Evolutionary conservation across 106 monocot species (phyloP).

Genomic region (Dendrobium chrysotoxum): DNA sequence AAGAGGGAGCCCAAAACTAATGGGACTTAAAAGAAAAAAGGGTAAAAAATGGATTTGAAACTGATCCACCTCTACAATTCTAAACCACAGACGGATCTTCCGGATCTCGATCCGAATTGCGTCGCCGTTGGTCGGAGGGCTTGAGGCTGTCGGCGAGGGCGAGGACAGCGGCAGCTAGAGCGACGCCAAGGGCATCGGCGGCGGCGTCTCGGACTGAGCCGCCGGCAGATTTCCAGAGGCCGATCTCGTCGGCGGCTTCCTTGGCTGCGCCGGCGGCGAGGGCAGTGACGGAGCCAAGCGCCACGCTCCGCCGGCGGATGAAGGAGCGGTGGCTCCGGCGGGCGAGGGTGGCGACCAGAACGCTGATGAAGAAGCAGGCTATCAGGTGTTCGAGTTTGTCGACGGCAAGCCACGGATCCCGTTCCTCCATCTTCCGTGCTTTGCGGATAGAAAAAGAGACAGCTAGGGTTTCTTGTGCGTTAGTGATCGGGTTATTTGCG

Average conservation of each 20-base stretch:
- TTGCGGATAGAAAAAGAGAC: too few relatives aligned
- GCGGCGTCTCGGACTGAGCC: slow-evolving; percentile 53
- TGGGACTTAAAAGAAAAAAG: too few relatives aligned
- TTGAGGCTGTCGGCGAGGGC: neutral
- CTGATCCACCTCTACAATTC: neutral
- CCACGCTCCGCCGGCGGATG: slow-evolving; percentile 36
- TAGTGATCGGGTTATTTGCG: neutral
- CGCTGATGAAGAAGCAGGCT: slow-evolving; percentile 49
- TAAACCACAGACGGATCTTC: slow-evolving; percentile 25
- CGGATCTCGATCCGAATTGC: slow-evolving; percentile 9
- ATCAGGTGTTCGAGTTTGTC: slow-evolving; percentile 50
- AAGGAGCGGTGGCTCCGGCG: slow-evolving; percentile 18
- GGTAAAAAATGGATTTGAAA: too few relatives aligned
- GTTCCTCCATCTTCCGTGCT: slow-evolving; percentile 18
- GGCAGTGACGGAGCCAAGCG: slow-evolving; percentile 31
- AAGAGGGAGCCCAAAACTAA: too few relatives aligned
- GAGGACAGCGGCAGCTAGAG: slow-evolving; percentile 24
- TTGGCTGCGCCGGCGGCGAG: slow-evolving; percentile 46
- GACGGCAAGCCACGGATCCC: slow-evolving; percentile 43
- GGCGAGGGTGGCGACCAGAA: slow-evolving; percentile 21
- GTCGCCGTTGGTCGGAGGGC: neutral
- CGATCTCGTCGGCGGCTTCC: slow-evolving; percentile 62
- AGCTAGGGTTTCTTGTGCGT: neutral
- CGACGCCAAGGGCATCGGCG: slow-evolving; percentile 50
- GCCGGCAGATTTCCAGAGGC: slow-evolving; percentile 48